phyloP scores from a whole-genome alignment of 257 asterid species.

The Cinchona pubescens region DNA sequence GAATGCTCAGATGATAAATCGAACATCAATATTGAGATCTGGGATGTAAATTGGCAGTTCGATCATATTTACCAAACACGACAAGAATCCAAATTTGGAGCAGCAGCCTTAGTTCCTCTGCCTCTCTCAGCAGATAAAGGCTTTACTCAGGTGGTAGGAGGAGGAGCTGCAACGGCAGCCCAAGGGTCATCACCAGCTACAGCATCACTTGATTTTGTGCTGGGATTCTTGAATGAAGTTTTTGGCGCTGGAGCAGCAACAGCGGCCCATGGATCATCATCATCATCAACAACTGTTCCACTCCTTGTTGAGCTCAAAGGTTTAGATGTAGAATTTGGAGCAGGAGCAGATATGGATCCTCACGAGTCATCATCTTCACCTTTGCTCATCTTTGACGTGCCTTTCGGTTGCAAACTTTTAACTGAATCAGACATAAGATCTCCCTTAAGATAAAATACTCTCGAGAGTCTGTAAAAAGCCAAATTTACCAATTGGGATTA shows the following conservation, averaged over 20 bases:
- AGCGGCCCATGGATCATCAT: conserved; percentile 68
- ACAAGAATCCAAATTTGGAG: conserved; percentile 77
- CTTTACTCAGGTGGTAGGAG: conserved; percentile 66
- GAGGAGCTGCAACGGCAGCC: conserved; percentile 87
- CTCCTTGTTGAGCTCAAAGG: conserved; percentile 38
- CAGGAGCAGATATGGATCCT: conserved; percentile 62
- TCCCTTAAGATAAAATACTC: background rate
- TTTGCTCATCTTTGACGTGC: conserved; percentile 38
- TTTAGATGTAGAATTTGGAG: conserved; percentile 46
- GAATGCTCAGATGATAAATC: too few relatives aligned
- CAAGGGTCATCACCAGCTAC: conserved; percentile 65
- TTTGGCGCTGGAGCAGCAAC: conserved; percentile 60
- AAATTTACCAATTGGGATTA: background rate
- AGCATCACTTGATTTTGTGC: conserved; percentile 41
- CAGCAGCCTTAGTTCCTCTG: conserved; percentile 62
- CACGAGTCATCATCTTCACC: conserved; percentile 63
- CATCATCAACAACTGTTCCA: conserved; percentile 34
- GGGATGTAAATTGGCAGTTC: too few relatives aligned
- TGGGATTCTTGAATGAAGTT: conserved; percentile 42
- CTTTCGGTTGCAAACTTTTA: conserved; percentile 52
- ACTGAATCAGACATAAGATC: conserved; percentile 44
- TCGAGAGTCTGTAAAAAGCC: too few relatives aligned
- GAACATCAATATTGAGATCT: too few relatives aligned
- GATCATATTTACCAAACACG: too few relatives aligned
- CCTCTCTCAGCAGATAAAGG: conserved; percentile 64